A percentile compares a stretch with the other conserved stretches of the same genome.
Evolutionary conservation across 495 filamentous ascomycete genomes (phyloP).

Genomic region (Xylaria sp.): DNA sequence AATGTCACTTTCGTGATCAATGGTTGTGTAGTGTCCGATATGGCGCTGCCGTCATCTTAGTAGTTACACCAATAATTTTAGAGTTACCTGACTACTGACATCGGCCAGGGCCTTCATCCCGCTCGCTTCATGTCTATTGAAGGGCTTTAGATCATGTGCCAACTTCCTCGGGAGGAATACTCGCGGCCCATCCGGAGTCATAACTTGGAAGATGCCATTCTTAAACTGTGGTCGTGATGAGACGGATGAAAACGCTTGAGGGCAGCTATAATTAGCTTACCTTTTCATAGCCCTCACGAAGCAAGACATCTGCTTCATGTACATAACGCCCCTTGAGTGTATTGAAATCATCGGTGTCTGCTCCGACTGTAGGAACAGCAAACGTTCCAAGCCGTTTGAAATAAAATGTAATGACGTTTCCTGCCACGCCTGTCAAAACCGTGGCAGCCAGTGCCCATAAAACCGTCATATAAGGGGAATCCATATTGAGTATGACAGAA

Average conservation of each 20-base stretch:
- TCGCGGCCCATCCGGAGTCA: constrained; percentile 41
- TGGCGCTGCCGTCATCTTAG: constrained; percentile 44
- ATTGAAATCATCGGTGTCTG: constrained; percentile 26
- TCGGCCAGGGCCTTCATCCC: constrained; percentile 45
- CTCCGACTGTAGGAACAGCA: constrained; percentile 33
- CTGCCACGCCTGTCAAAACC: constrained; percentile 25
- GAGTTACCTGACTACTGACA: constrained; percentile 20
- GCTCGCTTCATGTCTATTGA: constrained; percentile 47
- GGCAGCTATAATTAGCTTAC: constrained; percentile 14
- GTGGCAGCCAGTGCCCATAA: constrained; percentile 30
- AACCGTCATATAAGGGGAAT: constrained; percentile 19
- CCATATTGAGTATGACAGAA: constrained; percentile 22
- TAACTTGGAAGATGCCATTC: constrained; percentile 49
- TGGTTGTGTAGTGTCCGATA: constrained; percentile 50
- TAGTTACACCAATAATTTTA: constrained; percentile 36
- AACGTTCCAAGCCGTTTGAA: constrained; percentile 30
- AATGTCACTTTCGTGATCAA: constrained; percentile 42
- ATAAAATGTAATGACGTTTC: constrained; percentile 24
- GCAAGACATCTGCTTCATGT: constrained; percentile 35
- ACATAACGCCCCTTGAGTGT: constrained; percentile 36
- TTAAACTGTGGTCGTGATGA: constrained; percentile 31
- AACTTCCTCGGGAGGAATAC: constrained; percentile 53
- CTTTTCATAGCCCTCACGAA: constrained; percentile 39
- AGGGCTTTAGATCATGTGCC: constrained; percentile 54
- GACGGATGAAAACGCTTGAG: background rate